These are phyloP conservation scores for Hymenoscyphus occultus DNA, from an alignment of 2,329 filamentous ascomycete species.

Conservation along the genomic window DNA sequence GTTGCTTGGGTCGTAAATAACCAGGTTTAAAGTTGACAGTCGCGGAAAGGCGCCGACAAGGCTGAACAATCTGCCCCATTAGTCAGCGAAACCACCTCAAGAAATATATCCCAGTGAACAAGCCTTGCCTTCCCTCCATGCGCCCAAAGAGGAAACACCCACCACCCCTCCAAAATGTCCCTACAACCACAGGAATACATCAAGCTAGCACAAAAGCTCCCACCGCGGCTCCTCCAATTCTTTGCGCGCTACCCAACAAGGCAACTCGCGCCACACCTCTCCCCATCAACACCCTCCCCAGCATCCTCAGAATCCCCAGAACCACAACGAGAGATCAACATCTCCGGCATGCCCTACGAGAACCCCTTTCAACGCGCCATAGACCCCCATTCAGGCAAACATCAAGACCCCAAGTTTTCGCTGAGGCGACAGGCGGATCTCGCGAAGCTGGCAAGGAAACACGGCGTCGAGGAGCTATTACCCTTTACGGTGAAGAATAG, in stretches of 20 bases:
- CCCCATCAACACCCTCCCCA: conserved; percentile 14
- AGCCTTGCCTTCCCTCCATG: neutral
- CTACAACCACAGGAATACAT: conserved; percentile 34
- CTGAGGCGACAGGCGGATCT: conserved; percentile 86
- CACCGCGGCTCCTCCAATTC: conserved; percentile 76
- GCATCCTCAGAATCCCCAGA: conserved; percentile 35
- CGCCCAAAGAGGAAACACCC: conserved; percentile 10
- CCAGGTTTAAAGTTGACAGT: conserved; percentile 4
- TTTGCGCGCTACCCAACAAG: conserved; percentile 84
- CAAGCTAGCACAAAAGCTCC: conserved; percentile 67
- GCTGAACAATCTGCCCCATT: conserved; percentile 1
- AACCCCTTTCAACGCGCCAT: conserved; percentile 83
- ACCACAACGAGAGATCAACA: conserved; percentile 10
- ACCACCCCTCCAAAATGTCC: conserved; percentile 15
- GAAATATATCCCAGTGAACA: conserved; percentile 3
- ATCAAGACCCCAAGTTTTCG: conserved; percentile 80
- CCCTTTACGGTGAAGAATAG: conserved; percentile 75
- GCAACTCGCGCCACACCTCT: conserved; percentile 41
- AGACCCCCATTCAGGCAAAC: conserved; percentile 74
- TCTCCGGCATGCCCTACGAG: conserved; percentile 32
- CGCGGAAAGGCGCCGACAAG: neutral
- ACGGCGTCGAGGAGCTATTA: conserved; percentile 78
- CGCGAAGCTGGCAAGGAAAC: conserved; percentile 75
- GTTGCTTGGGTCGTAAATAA: neutral
- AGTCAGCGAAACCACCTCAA: conserved; percentile 1